Conservation (phyloP, 164 flowering plant genomes). For the Aristolochia contorta region DNA sequence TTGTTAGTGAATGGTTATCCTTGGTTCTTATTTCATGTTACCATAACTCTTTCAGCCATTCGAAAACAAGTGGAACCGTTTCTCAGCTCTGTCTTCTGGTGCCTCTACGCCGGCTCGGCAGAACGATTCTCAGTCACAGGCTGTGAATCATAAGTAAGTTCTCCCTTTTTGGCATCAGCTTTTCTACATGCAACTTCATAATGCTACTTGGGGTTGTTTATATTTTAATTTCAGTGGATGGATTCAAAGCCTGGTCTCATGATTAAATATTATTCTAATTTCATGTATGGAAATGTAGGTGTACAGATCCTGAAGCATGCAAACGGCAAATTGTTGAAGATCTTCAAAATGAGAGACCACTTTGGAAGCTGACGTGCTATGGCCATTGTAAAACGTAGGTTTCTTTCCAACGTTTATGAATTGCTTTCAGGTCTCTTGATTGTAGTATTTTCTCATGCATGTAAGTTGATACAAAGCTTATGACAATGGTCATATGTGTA, state of each 20-base stretch:
- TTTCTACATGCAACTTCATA: background rate
- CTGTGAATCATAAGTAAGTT: conserved; percentile 48
- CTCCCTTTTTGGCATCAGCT: background rate
- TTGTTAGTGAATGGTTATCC: no score
- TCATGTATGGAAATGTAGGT: conserved; percentile 26
- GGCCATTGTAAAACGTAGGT: conserved; percentile 42
- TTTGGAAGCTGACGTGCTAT: conserved; percentile 90
- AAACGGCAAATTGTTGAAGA: conserved; percentile 57
- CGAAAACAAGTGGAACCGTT: conserved; percentile 76
- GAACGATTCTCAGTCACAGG: conserved; percentile 31
- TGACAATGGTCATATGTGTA: no score
- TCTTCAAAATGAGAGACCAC: conserved; percentile 63
- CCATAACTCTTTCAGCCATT: conserved; percentile 37
- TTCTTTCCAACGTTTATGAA: no score
- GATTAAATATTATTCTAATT: background rate
- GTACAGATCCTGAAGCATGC: conserved; percentile 71
- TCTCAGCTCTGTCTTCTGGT: conserved; percentile 20
- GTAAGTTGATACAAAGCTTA: no score
- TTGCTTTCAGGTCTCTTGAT: no score
- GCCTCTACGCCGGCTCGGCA: conserved; percentile 27
- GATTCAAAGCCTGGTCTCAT: background rate
- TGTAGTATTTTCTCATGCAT: no score
- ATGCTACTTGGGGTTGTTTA: background rate
- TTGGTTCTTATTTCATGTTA: no score
- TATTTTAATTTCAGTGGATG: background rate